Evolutionary conservation across 2,329 filamentous ascomycete genomes (phyloP), one percentile per base, ranked within the genome.

Genomic region (Phaeosphaeriaceae sp.): DNA sequence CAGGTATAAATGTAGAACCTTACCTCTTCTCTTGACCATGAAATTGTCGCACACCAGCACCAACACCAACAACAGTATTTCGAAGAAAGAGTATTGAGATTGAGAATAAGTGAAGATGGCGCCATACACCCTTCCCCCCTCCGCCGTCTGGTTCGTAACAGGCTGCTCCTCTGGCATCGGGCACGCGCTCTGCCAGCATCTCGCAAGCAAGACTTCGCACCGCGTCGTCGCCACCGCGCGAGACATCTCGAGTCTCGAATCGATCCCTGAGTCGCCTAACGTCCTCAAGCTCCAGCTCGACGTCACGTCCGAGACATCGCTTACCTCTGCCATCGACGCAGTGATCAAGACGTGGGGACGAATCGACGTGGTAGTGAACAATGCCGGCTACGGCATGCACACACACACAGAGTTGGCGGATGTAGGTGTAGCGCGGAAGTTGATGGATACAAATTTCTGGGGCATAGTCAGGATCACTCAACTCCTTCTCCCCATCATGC

Each of bases 331-430:
- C 0, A 62, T 84, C 15, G 25, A 54, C 0, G 60, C 67, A 0
- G 90, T 91, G 68, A 88, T 93, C 74, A 81, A 89, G 78, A 82
- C 82, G 46, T 94, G 88, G 74, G 90, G 92, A 70, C 91, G 93
- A 1, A 77, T 83, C 53, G 70, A 79, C n/a, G 56, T 64, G 1
- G 76, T 81, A 0, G 67, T 84, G 15, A 57, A 63, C 0, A 69
- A 69, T 2, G 91, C 91, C 64, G 70, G 80, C 1, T 68, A 75
- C 1, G 54, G 60, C 0, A 53, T 72, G 7, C 80, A 80, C 31
- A 78, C 57, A 7, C 78, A 52, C 49, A 66, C 33, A 22, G 69
- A 76, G 55, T 61, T 64, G n/a, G 71, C 74, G 3, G 68, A 68
- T 4, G 72, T 78, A 13, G 63, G 66, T n/a, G 70, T 78, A 50